Evolutionary conservation across 306 rosid genomes (phyloP).

Genomic region (Dryas octopetala): DNA sequence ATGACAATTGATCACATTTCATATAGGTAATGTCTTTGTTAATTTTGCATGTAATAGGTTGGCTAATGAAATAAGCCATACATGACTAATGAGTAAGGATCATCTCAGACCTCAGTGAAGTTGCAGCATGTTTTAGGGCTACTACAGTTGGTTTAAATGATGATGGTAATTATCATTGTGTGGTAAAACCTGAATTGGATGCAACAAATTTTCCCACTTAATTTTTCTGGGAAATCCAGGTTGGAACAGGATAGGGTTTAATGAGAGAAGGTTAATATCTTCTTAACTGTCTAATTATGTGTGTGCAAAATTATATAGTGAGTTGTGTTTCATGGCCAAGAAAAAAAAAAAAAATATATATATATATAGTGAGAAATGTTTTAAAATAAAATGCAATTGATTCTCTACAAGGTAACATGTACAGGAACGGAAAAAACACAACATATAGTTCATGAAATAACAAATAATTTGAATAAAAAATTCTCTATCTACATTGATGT

Average conservation of each 20-base stretch:
- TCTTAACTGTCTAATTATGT: background rate
- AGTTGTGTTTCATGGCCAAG: background rate
- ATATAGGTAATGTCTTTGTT: no score
- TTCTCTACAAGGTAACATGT: background rate
- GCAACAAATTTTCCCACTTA: background rate
- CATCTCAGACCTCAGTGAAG: no score
- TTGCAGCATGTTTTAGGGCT: no score
- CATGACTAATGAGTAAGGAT: no score
- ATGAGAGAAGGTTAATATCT: background rate
- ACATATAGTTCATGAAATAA: background rate
- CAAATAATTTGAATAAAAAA: background rate
- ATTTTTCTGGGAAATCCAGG: background rate
- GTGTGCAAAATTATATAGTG: background rate
- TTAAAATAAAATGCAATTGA: background rate
- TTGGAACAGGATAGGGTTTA: background rate
- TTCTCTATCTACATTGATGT: conserved; percentile 14
- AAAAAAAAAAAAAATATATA: no score
- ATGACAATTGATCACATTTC: no score
- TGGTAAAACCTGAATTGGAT: background rate
- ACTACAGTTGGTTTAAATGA: no score
- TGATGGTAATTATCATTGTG: background rate
- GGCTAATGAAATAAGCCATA: no score
- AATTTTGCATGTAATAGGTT: no score
- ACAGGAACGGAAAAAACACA: background rate
- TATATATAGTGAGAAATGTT: background rate